Percentiles rank a stretch among this genome's conserved stretches.
Evolutionary conservation across 306 rosid genomes (phyloP).

Genomic region (Acacia melanoxylon): DNA sequence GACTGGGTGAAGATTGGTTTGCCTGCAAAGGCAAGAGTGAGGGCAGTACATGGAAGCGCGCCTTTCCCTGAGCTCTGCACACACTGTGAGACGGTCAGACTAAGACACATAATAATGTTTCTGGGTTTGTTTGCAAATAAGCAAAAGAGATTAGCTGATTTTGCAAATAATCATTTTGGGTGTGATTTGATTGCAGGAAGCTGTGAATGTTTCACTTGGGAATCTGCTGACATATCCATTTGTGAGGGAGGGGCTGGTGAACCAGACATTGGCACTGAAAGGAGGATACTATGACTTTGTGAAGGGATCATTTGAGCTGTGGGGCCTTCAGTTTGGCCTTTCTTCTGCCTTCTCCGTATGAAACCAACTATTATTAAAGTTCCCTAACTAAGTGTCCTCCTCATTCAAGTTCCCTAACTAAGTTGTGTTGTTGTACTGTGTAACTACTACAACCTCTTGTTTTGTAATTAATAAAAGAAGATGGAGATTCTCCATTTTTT

Average conservation of each 20-base stretch:
- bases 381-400: constrained; percentile 36
- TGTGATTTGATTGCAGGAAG: constrained; percentile 65
- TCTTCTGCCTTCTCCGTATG: constrained; percentile 84
- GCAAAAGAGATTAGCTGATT: not conserved
- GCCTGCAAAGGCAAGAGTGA: constrained; percentile 84
- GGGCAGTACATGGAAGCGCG: constrained; percentile 36
- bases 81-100: constrained; percentile 80
- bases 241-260: constrained; percentile 93
- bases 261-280: constrained; percentile 72
- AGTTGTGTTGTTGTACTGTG: constrained; percentile 41
- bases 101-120: not conserved
- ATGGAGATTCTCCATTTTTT: constrained; percentile 34
- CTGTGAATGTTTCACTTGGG: constrained; percentile 83
- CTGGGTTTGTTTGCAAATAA: not conserved
- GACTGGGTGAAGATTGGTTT: constrained; percentile 83
- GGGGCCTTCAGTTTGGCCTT: constrained; percentile 88
- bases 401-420: constrained; percentile 30
- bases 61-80: constrained; percentile 56
- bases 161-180: not conserved
- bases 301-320: constrained; percentile 86
- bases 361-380: constrained; percentile 46
- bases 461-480: constrained; percentile 39
- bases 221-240: constrained; percentile 88
- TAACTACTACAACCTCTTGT: constrained; percentile 32
- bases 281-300: constrained; percentile 97